Evolutionary conservation across 257 asterid genomes (phyloP).

Genomic region (Petrea volubilis): DNA sequence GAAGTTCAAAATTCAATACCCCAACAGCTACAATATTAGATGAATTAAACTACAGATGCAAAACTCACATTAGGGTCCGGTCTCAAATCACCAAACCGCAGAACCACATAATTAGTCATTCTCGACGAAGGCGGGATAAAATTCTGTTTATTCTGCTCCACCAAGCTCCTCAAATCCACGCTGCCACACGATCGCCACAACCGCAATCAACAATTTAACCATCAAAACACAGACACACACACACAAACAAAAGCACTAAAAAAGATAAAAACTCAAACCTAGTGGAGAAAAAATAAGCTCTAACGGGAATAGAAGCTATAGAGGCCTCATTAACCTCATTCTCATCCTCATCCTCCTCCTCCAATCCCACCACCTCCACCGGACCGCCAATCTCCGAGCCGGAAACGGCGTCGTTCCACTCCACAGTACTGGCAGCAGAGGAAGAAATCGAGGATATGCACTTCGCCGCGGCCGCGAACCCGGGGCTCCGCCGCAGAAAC

Average conservation of each 20-base stretch:
- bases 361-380: constrained; percentile 27
- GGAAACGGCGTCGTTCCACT: constrained; percentile 49
- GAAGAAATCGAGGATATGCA: constrained; percentile 57
- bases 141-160: constrained; percentile 80
- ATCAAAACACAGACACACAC: not conserved
- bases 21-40: not conserved
- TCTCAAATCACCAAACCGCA: constrained; percentile 65
- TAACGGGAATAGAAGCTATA: constrained; percentile 62
- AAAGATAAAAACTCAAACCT: constrained; percentile 45
- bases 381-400: constrained; percentile 33
- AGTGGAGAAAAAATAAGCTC: constrained; percentile 92
- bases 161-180: constrained; percentile 85
- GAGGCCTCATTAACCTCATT: constrained; percentile 40
- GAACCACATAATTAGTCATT: constrained; percentile 91
- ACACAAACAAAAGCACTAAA: not conserved
- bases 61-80: constrained; percentile 60
- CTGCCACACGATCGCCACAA: constrained; percentile 47
- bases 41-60: not conserved
- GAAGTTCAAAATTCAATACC: not conserved
- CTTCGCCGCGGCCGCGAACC: constrained; percentile 36
- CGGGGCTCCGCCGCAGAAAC: constrained; percentile 28
- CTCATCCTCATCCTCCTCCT: constrained; percentile 36
- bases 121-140: constrained; percentile 80
- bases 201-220: not conserved
- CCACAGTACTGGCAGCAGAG: constrained; percentile 42